Conservation (phyloP, 2,329 filamentous ascomycete species). For the Alternaria burnsii region DNA sequence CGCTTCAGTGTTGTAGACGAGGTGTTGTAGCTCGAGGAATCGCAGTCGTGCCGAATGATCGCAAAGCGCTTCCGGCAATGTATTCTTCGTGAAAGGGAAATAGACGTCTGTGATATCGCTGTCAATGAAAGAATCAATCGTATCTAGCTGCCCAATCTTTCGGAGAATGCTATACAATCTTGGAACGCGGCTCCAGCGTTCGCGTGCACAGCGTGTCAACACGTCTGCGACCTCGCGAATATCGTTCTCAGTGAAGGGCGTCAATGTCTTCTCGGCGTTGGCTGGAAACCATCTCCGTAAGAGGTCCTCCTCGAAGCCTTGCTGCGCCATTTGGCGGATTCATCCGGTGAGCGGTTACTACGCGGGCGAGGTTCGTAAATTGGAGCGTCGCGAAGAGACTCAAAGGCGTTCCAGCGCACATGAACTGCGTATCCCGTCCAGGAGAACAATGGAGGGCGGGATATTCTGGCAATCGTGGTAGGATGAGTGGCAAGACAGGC, state of each 20-base stretch:
- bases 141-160: constrained; percentile 16
- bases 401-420: no score
- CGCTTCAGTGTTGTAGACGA: constrained; percentile 19
- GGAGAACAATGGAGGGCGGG: no score
- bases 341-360: no score
- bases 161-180: constrained; percentile 26
- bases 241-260: constrained; percentile 14
- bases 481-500: no score
- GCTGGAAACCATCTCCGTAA: not conserved
- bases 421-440: no score
- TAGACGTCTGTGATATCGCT: constrained; percentile 15
- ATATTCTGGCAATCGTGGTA: no score
- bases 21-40: constrained; percentile 24
- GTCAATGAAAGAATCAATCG: constrained; percentile 20
- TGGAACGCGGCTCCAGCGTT: constrained; percentile 23
- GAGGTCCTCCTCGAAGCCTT: not conserved
- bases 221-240: constrained; percentile 19
- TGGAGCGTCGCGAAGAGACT: no score
- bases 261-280: not conserved
- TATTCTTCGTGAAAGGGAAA: constrained; percentile 13
- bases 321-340: not conserved
- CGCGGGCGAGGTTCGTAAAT: no score
- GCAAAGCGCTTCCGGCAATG: not conserved
- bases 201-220: constrained; percentile 11
- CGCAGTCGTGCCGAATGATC: constrained; percentile 1